Evolutionary conservation across 1,284 basidiomycete genomes (phyloP).

Genomic region (Melampsora medusae): DNA sequence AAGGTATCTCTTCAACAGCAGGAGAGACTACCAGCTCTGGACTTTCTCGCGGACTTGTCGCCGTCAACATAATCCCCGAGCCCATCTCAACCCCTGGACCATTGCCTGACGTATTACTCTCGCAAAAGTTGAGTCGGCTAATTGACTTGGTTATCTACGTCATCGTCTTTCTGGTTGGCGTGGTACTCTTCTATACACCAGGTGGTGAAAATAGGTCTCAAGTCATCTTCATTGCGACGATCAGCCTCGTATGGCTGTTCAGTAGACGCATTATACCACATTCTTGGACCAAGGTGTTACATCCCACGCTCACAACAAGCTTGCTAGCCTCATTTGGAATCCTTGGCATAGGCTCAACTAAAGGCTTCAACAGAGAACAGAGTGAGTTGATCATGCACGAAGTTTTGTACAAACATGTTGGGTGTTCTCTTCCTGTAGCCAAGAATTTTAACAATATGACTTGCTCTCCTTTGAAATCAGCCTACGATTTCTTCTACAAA

Average conservation of each 20-base stretch:
- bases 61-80: background rate
- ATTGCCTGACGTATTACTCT: background rate
- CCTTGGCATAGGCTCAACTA: background rate
- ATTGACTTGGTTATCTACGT: slow-evolving; percentile 17
- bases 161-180: slow-evolving; percentile 6
- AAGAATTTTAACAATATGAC: background rate
- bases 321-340: background rate
- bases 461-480: background rate
- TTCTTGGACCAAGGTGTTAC: slow-evolving; percentile 24
- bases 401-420: background rate
- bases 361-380: background rate
- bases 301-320: slow-evolving; percentile 18
- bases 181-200: slow-evolving; percentile 18
- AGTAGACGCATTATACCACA: slow-evolving; percentile 15
- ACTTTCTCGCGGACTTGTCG: background rate
- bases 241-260: slow-evolving; percentile 14
- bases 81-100: slow-evolving; percentile 7
- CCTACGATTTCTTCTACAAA: background rate
- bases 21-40: background rate
- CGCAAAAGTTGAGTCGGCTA: background rate
- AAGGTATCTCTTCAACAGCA: background rate
- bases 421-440: background rate
- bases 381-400: background rate
- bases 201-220: slow-evolving; percentile 14
- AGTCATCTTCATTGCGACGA: slow-evolving; percentile 4